Base-by-base conservation (phyloP, 116 monocot genomes). In the Papilionanthe hybrid region DNA sequence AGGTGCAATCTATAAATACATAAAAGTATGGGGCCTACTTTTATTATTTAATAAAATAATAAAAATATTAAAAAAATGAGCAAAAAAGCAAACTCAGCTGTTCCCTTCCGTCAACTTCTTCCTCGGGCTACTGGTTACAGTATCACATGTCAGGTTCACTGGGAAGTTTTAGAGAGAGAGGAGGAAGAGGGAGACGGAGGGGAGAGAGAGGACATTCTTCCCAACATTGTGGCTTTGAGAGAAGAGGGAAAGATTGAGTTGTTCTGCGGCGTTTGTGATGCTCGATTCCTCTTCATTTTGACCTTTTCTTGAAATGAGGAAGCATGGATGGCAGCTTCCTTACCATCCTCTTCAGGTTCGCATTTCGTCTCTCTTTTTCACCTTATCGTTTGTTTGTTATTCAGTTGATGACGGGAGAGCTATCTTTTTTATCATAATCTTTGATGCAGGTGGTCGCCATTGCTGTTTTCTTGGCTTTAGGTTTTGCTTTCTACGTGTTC, bases 251-350 rank as follows among this genome's bases (percentile, higher is more conserved):
- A 73, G 73, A 44, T 44, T 44, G 9, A 69, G 17, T 43, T 44
- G 43, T 44, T 73, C 44, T 43, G 19, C 44, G 42, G 7, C 44
- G 44, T 13, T 13, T 19, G 73, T 73, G 43, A 73, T 73, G 43
- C 73, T 44, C 6, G 73, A 43, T n/a, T 73, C 73, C 3, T n/a
- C 20, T 18, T 44, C 73, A 73, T 73, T 73, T 73, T 73, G 73
- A 73, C 42, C 44, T 73, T 73, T 3, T 19, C 5, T 44, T 73
- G 80, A 89, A 81, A 92, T 92, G 89, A 92, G 92, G 89, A 89
- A 82, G 82, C 85, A 92, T 84, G 92, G 92, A 42, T 92, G 92
- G 92, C 92, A 92, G 84, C 87, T 92, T 28, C 92, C 92, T 68
- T 89, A 92, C 75, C 92, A 92, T 55, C 92, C 92, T 72, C 92